Evolutionary conservation across 768 basidiomycete genomes (phyloP), one percentile per base, ranked within the genome.

Genomic region (Neoboletus subvelutipes): DNA sequence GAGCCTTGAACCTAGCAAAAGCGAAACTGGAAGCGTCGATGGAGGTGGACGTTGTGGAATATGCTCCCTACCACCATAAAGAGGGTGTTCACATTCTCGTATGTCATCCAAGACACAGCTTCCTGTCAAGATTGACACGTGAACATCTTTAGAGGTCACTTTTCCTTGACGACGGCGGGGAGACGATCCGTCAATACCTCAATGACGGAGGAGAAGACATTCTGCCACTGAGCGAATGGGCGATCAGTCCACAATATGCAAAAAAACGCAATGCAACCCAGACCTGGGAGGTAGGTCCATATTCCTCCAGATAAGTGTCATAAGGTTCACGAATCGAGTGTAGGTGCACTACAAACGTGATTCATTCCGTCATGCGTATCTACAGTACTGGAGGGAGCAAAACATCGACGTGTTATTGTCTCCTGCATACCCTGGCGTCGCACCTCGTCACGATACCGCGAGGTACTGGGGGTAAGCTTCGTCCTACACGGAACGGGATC

Each of bases 161-260:
- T 10, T 80, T 73, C 47, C 75, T 75, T 47, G 64, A 71, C 8
- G 78, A 80, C 33, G 77, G 73, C 15, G 78, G 75, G 11, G 57
- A 63, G 33, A 67, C 55, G 0, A 22, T 73, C 10, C 65, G 63
- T 6, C 61, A 50, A 18, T 15, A 49, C 46, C 60, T 68, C 22
- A 60, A 60, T 12, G 67, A 65, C n/a, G 57, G 64, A 1, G 74
- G 75, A 9, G 78, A 78, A 45, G 66, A 70, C 4, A 54, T 76
- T 0, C 55, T 75, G 0, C 76, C 74, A n/a, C 60, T 76, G 28
- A 68, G 63, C 6, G 67, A 74, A 54, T 79, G 79, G 72, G 71
- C 67, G 7, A 63, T 74, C 17, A 68, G 66, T 29, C 67, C 62
- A 22, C 61, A n/a, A n/a, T n/a, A n/a, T n/a, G n/a, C n/a, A n/a